Evolutionary conservation across 2,329 filamentous ascomycete species (phyloP), one percentile per base, ranked within the genome.

Genomic region (Neonectria magnoliae): DNA sequence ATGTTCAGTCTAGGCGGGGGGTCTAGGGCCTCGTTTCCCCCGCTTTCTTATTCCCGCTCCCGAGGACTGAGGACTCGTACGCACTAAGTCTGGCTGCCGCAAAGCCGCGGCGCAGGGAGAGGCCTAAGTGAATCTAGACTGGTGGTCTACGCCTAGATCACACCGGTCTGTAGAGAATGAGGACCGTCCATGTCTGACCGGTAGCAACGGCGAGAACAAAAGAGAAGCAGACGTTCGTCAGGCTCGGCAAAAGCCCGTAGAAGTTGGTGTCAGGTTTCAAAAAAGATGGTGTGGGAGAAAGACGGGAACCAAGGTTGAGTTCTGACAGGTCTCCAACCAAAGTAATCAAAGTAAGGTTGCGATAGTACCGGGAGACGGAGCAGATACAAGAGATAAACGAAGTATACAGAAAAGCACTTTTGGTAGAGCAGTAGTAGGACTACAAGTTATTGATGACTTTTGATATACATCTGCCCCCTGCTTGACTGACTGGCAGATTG

Each of bases 91-190:
- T 44, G 29, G 29, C 36, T 22, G 27, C 61, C 25, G 25, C 4
- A 25, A 25, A 25, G 25, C 25, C 25, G 25, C 25, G 25, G 25
- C 25, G 25, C 25, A 25, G 25, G 25, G n/a, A 29, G 22, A 14
- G 52, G 27, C 7, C 36, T n/a, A n/a, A 7, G 22, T 53, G 18
- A 55, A n/a, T 42, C 42, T 45, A 20, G 33, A 59, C 16, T n/a
- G n/a, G 25, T 38, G 31, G 27, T 38, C 13, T 27, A 50, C 6
- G 27, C 5, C 56, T 44, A 56, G 56, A 44, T 56, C 33, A 14
- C 56, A 45, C 61, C 61, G 56, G 56, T 25, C 47, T 59, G 56
- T 51, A 56, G 42, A 52, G 36, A 47, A 25, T 41, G 55, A 55
- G 47, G 57, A 31, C 33, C 16, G 36, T 45, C 36, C 44, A 64